Base-by-base conservation (phyloP, 805 yeast species). In the Starmera caribaea region DNA sequence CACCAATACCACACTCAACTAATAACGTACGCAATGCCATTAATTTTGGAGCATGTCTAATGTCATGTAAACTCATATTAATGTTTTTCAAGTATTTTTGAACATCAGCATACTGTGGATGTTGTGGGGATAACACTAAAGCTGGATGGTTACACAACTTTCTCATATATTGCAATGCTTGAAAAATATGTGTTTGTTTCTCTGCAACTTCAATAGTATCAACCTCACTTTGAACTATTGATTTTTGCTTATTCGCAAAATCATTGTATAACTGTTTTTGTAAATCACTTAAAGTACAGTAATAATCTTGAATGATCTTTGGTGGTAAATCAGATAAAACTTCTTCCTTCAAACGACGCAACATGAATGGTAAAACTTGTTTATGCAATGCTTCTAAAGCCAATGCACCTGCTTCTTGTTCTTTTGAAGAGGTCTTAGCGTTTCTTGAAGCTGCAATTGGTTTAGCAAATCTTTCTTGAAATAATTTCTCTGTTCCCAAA, bases 131-230 rank as follows among this genome's bases (percentile, higher is more conserved):
- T 39, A 90, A 62, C 9, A 92, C 97, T 44, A 92, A 72, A 3
- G 95, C 81, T 5, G 98, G 98, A 62, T 92, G 97, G 53, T 94
- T 94, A 65, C 98, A 92, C 40, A 92, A 68, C 59, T 92, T 92
- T 48, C 98, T 74, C 96, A 92, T 87, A 58, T 92, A 92, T 59
- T 92, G 97, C 52, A 92, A 71, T 0, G 96, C 97, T 58, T 92
- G 97, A 80, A 92, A 92, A 45, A 94, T 86, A 58, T 94, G 98
- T 43, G 88, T 88, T 55, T 88, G 87, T 30, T 73, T 73, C 38
- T 71, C 78, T 8, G 61, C 63, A 28, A 68, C 71, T 9, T 62
- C 66, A 4, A 66, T 55, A 36, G 65, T 66, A 40, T 68, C 65
- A 30, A 84, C 67, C 41, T 82, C 94, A 43, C 74, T 73, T 45